Percentiles rank a stretch among this genome's conserved stretches.
phyloP scores from a whole-genome alignment of 139 green algal species.

The Haematococcus sp. region DNA sequence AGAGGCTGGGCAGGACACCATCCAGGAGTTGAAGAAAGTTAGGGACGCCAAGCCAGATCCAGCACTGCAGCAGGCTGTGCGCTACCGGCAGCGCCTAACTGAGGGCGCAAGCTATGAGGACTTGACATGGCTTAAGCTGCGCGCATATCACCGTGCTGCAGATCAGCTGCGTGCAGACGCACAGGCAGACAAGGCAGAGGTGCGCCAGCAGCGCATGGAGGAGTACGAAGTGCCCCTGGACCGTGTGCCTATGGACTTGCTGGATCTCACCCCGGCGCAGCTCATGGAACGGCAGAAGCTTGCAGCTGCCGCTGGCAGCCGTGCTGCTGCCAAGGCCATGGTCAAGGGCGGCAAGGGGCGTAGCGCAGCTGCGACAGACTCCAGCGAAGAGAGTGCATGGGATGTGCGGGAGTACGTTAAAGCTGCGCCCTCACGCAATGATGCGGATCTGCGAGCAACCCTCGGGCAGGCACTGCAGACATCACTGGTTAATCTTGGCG shows the following conservation, averaged over 20 bases:
- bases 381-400: constrained; percentile 7
- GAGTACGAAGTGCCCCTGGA: background rate
- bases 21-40: background rate
- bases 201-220: background rate
- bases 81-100: constrained; percentile 7
- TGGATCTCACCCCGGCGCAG: background rate
- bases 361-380: background rate
- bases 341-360: background rate
- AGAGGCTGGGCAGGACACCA: background rate
- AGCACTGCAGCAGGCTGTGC: background rate
- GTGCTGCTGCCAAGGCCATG: background rate
- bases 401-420: background rate
- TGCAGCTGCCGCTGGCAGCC: background rate
- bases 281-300: no score
- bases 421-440: background rate
- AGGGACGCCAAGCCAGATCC: background rate
- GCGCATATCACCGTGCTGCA: constrained; percentile 21
- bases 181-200: background rate
- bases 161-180: constrained; percentile 4
- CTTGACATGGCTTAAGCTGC: constrained; percentile 26
- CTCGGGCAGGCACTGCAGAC: background rate
- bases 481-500: background rate
- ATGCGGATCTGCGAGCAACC: background rate
- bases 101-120: constrained; percentile 7
- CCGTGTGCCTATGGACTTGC: background rate